phyloP scores from a whole-genome alignment of 2,329 filamentous ascomycete species.

The Colletotrichum liriopes region DNA sequence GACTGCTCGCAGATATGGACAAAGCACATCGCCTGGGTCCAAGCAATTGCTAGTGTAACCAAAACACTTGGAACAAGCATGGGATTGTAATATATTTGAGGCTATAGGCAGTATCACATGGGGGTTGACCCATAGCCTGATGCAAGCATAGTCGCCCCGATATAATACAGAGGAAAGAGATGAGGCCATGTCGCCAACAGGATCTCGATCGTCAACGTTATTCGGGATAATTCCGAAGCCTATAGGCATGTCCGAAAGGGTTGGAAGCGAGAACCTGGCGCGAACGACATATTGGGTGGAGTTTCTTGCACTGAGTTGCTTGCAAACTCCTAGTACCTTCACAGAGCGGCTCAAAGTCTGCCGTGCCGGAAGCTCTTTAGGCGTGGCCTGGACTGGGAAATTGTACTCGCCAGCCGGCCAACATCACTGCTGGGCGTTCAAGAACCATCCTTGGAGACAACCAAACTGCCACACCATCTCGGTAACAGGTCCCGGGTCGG shows the following conservation, averaged over 20 bases:
- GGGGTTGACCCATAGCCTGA: rapidly evolving
- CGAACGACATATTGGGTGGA: background rate
- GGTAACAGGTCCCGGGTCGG: too few species aligned
- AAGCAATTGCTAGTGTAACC: background rate
- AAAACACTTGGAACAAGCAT: background rate
- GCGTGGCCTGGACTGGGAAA: too few species aligned
- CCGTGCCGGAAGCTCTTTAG: background rate
- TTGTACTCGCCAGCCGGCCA: too few species aligned
- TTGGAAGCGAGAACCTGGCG: background rate
- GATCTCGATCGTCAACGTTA: too few species aligned
- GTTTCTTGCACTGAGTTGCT: background rate
- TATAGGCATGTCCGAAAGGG: background rate
- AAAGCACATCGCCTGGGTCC: background rate
- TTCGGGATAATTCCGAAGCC: background rate
- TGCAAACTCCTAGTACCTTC: background rate
- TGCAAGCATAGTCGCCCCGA: background rate
- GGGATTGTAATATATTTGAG: too few species aligned
- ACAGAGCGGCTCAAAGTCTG: background rate
- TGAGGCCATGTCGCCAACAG: too few species aligned
- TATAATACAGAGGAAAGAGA: too few species aligned
- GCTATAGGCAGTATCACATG: background rate
- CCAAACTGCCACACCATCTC: too few species aligned
- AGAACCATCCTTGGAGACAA: too few species aligned
- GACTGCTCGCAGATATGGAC: background rate
- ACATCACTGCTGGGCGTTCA: too few species aligned